These are phyloP conservation scores for Candida montana DNA, from an alignment of 805 yeast genomes.

Conservation along the genomic window DNA sequence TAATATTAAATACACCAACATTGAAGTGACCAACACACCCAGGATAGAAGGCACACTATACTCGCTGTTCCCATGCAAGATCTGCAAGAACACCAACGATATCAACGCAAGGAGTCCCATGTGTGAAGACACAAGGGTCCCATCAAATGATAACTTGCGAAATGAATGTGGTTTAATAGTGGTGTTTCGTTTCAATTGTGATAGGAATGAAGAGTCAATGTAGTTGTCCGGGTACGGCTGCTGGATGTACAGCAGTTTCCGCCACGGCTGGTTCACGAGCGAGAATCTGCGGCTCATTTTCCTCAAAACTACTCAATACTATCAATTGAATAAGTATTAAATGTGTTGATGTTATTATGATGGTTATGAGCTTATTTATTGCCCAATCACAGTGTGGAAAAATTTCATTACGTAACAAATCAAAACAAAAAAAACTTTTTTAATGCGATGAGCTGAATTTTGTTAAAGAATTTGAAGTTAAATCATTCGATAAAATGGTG, in stretches of 20 bases:
- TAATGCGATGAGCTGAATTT: constrained; percentile 12
- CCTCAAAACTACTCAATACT: too few species aligned
- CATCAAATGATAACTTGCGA: constrained; percentile 61
- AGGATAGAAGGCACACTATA: constrained; percentile 37
- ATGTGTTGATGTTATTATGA: too few species aligned
- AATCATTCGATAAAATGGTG: background rate
- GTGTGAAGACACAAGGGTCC: constrained; percentile 62
- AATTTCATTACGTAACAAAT: background rate
- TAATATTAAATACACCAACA: constrained; percentile 8
- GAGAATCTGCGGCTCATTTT: constrained; percentile 2
- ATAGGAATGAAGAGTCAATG: constrained; percentile 76
- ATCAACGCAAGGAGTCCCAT: constrained; percentile 59
- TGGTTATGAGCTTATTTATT: background rate
- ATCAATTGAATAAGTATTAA: background rate
- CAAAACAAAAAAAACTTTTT: constrained; percentile 2
- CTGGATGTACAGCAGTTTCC: constrained; percentile 74
- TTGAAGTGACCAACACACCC: constrained; percentile 3
- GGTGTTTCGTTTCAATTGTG: constrained; percentile 71
- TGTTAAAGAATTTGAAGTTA: too few species aligned
- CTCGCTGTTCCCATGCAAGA: constrained; percentile 46
- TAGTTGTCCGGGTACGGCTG: constrained; percentile 91
- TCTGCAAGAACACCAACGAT: constrained; percentile 61
- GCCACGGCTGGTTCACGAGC: constrained; percentile 49
- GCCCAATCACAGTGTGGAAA: too few species aligned
- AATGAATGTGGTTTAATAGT: constrained; percentile 66